These are phyloP conservation scores for Oryza officinalis DNA, from an alignment of 176 grass and related monocot species.

Conservation along the genomic window DNA sequence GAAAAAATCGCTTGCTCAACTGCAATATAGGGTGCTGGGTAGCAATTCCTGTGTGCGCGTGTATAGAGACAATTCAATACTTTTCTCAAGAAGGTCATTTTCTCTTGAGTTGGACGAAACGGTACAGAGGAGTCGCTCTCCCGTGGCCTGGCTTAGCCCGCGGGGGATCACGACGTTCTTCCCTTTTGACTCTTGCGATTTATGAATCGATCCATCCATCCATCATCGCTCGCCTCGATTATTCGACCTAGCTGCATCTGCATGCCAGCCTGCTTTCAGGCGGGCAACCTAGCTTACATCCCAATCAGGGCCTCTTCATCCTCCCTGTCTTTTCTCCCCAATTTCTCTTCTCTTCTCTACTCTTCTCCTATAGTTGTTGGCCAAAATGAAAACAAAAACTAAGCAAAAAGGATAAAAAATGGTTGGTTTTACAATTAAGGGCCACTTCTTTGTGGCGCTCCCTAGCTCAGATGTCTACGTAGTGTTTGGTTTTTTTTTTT, in stretches of 20 bases:
- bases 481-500: not conserved
- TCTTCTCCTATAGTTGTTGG: conserved; percentile 19
- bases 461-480: conserved; percentile 28
- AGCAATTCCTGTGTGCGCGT: not conserved
- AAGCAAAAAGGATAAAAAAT: conserved; percentile 28
- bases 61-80: not conserved
- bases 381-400: not conserved
- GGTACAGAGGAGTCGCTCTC: conserved; percentile 46
- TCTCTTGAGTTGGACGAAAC: conserved; percentile 49
- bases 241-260: conserved; percentile 40
- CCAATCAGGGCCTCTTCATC: conserved; percentile 30
- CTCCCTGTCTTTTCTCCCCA: not conserved
- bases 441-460: conserved; percentile 58
- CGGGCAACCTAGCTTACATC: conserved; percentile 49
- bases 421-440: conserved; percentile 42
- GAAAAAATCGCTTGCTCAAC: not conserved
- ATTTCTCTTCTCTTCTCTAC: not conserved
- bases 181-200: conserved; percentile 33
- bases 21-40: not conserved
- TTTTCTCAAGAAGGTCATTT: conserved; percentile 19
- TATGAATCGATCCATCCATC: not conserved
- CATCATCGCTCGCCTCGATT: not conserved
- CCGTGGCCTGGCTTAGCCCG: conserved; percentile 18
- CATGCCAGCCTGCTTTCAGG: conserved; percentile 56
- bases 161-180: conserved; percentile 25